phyloP scores from a whole-genome alignment of 2,329 filamentous ascomycete species.

The Cladosporium sp. region DNA sequence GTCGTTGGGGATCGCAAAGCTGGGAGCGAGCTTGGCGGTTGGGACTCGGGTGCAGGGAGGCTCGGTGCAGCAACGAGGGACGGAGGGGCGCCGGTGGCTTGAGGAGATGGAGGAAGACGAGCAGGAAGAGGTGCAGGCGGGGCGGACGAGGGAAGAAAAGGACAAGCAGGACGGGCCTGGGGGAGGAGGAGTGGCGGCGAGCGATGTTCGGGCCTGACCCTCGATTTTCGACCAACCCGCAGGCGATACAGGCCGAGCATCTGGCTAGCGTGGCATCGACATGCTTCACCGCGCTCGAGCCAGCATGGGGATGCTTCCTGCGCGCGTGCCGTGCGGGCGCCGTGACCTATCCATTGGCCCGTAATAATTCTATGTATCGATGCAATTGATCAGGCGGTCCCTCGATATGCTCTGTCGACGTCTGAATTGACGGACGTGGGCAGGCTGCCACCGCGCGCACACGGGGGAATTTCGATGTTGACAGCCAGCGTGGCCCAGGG shows the following conservation, averaged over 20 bases:
- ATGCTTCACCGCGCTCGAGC: neutral
- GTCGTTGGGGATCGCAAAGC: slow-evolving; percentile 1
- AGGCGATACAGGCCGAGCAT: slow-evolving; percentile 5
- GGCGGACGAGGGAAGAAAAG: slow-evolving; percentile 1
- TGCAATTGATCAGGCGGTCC: too few species aligned
- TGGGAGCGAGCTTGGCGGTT: slow-evolving; percentile 9
- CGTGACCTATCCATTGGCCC: slow-evolving; percentile 2
- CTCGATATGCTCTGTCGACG: too few species aligned
- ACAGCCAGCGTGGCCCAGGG: slow-evolving; percentile 6
- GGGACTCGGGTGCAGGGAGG: slow-evolving; percentile 2
- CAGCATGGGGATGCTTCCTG: slow-evolving; percentile 4
- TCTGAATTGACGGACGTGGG: too few species aligned
- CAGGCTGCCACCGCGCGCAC: too few species aligned
- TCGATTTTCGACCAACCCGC: slow-evolving; percentile 9
- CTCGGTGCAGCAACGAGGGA: slow-evolving; percentile 6
- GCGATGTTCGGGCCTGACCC: slow-evolving; percentile 1
- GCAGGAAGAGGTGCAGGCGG: neutral
- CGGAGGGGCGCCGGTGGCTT: neutral
- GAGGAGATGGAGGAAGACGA: neutral
- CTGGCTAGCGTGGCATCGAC: slow-evolving; percentile 6
- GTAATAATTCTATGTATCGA: neutral
- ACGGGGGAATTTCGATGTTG: neutral
- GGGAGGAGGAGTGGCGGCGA: slow-evolving; percentile 10
- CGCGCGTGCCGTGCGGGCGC: neutral
- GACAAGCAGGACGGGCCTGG: neutral